Evolutionary conservation across 148 eudicot genomes (phyloP).

Genomic region (Vaccinium myrtillus): DNA sequence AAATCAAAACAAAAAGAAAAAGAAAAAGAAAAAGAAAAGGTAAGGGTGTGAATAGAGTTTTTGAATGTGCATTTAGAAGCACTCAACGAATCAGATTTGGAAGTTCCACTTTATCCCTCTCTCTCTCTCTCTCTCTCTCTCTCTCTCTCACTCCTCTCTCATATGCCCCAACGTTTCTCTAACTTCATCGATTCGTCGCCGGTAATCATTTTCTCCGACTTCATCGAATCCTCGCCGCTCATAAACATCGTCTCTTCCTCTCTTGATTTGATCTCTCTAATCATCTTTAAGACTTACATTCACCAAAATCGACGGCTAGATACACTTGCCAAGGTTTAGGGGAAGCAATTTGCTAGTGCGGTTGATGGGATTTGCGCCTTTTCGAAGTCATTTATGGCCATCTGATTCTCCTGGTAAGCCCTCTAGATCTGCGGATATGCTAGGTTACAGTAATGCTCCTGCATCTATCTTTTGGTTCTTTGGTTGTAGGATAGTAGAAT

Average conservation of each 20-base stretch:
- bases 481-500: slow-evolving; percentile 3
- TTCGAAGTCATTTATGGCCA: neutral
- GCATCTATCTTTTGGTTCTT: neutral
- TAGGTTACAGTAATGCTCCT: neutral
- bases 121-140: neutral
- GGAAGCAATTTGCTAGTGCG: neutral
- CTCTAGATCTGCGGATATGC: neutral
- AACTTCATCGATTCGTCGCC: neutral
- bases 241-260: neutral
- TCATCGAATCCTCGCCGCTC: neutral
- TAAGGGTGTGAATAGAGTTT: no score
- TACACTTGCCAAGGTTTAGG: neutral
- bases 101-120: neutral
- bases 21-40: neutral
- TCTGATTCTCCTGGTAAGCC: slow-evolving; percentile 21
- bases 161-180: neutral
- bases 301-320: neutral
- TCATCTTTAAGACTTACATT: neutral
- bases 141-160: neutral
- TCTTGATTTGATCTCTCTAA: neutral
- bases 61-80: no score
- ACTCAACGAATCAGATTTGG: slow-evolving; percentile 2
- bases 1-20: neutral
- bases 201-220: neutral
- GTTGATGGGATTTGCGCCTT: slow-evolving; percentile 12